Base-by-base conservation (phyloP, 2,329 filamentous ascomycete species). In the Cercospora berteroae region DNA sequence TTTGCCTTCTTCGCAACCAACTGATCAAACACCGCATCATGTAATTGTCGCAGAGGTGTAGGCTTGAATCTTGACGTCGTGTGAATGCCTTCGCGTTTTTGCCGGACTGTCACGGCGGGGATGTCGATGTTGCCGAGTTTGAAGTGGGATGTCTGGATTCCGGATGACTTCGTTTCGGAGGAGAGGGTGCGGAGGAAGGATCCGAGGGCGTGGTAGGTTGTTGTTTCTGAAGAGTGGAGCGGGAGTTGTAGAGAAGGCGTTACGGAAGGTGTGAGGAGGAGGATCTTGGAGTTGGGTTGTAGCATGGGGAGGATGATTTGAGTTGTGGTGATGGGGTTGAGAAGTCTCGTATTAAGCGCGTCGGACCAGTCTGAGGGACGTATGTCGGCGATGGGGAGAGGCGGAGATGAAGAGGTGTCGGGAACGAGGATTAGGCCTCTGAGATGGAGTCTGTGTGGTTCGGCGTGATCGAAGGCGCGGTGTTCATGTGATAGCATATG, bases 101-200 rank as follows among this genome's bases (percentile, higher is more conserved):
- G 77, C 77, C 79, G 80, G 16, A 76, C 78, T 1, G 80, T 81
- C 18, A 89, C 88, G 69, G 89, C 84, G 6, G 88, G 88, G 74
- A 94, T 89, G 79, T 98, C 94, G 77, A 99, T 93, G 23, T 92
- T 94, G 67, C 95, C 95, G 1, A 98, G 88, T 79, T 94, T 93
- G 77, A 99, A 85, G 77, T 97, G 93, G 1, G 91, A 90, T 20
- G 97, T 91, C 44, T 90, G 87, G 63, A 97, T 90, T 62, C 85
- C 86, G 39, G 95, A 84, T 4, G 92, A 88, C 4, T 86, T 84
- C 48, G 97, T 86, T 82, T 98, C 95, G 64, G 89, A 88, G 13
- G 90, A 86, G 10, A 98, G 84, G 0, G 93, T 91, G 60, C 90
- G 87, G 29, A 92, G 91, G 77, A 97, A 97, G 27, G 92, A 91